These are phyloP conservation scores for Tricholomella constricta DNA, from an alignment of 768 basidiomycete genomes.

Conservation along the genomic window DNA sequence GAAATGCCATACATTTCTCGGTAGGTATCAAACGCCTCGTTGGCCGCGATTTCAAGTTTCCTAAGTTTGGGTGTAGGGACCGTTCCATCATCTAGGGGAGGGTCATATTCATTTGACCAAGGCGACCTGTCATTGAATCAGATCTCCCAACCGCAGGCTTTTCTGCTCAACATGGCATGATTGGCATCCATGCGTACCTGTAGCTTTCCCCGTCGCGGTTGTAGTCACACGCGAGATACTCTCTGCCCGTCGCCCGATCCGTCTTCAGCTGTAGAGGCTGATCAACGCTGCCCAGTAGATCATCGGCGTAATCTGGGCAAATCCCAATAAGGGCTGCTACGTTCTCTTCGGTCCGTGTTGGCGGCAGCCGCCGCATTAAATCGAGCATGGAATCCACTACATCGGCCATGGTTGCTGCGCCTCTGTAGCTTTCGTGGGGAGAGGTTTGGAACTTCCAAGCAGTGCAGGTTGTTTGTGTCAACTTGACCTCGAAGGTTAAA, in stretches of 20 bases:
- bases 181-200: slow-evolving; percentile 50
- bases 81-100: slow-evolving; percentile 87
- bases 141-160: neutral
- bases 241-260: slow-evolving; percentile 79
- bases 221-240: slow-evolving; percentile 94
- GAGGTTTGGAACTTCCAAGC: too few relatives aligned
- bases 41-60: slow-evolving; percentile 89
- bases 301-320: slow-evolving; percentile 93
- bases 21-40: slow-evolving; percentile 97
- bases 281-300: slow-evolving; percentile 93
- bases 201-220: slow-evolving; percentile 92
- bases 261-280: slow-evolving; percentile 83
- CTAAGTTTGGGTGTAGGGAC: slow-evolving; percentile 82
- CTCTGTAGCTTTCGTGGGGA: too few relatives aligned
- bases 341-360: slow-evolving; percentile 85
- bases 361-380: slow-evolving; percentile 94
- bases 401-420: slow-evolving; percentile 58
- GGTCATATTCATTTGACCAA: slow-evolving; percentile 97
- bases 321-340: slow-evolving; percentile 78
- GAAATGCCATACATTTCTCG: slow-evolving; percentile 76
- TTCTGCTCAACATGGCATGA: neutral
- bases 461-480: too few relatives aligned
- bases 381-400: slow-evolving; percentile 92
- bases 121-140: slow-evolving; percentile 70
- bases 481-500: too few relatives aligned